Conservation (phyloP, 805 yeast genomes). For the Schwanniomyces yamadae region DNA sequence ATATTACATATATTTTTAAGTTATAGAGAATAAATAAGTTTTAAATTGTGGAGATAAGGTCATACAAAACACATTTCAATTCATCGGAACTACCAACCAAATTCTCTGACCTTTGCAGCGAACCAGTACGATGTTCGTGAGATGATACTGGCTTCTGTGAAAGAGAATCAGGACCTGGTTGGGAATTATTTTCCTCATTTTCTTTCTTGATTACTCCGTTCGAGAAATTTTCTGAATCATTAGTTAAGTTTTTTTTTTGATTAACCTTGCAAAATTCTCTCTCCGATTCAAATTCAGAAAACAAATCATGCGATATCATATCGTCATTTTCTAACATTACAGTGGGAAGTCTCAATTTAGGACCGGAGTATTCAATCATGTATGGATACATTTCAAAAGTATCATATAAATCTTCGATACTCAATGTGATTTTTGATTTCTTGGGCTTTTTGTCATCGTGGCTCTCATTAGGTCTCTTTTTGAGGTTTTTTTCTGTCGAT, state of each 20-base stretch:
- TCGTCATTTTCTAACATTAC: slow-evolving; percentile 60
- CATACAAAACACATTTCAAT: slow-evolving; percentile 68
- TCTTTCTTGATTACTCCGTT: slow-evolving; percentile 4
- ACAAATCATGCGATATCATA: slow-evolving; percentile 27
- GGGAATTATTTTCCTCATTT: neutral
- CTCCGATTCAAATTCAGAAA: slow-evolving; percentile 31
- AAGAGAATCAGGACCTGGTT: no score
- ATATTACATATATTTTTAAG: no score
- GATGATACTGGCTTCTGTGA: neutral
- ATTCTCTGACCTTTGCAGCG: slow-evolving; percentile 17
- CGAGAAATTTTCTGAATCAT: slow-evolving; percentile 2
- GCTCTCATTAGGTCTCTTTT: slow-evolving; percentile 21
- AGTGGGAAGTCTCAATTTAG: slow-evolving; percentile 49
- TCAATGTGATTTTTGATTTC: slow-evolving; percentile 33
- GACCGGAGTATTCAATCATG: slow-evolving; percentile 66
- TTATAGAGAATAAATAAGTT: no score
- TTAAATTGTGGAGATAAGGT: slow-evolving; percentile 48
- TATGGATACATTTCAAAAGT: slow-evolving; percentile 65
- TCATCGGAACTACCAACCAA: slow-evolving; percentile 65
- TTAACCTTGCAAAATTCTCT: slow-evolving; percentile 12
- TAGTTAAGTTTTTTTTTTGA: neutral
- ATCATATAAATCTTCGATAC: slow-evolving; percentile 66
- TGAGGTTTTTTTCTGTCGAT: slow-evolving; percentile 2
- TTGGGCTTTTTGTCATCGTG: slow-evolving; percentile 12
- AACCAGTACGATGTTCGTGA: no score